Percentiles rank a stretch among this genome's conserved stretches.
phyloP scores from a whole-genome alignment of 148 eudicot species.

The Mesembryanthemum crystallinum region DNA sequence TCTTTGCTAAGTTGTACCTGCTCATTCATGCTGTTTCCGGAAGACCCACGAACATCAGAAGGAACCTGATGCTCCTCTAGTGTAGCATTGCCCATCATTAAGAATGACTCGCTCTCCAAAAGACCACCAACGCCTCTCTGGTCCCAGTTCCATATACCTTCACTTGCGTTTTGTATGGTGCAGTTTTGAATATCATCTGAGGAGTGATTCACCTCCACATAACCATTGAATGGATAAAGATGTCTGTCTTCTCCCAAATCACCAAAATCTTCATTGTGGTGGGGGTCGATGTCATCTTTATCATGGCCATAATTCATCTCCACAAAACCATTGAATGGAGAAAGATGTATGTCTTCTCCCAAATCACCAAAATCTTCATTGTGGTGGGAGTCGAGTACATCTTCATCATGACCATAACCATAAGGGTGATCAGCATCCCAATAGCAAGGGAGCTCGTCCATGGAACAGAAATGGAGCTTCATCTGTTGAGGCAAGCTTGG shows the following conservation, averaged over 20 bases:
- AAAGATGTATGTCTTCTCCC: constrained; percentile 1
- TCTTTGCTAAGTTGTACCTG: constrained; percentile 1
- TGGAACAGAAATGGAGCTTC: constrained; percentile 57
- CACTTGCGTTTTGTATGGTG: constrained; percentile 10
- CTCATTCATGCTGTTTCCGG: neutral
- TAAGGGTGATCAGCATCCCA: constrained; percentile 11
- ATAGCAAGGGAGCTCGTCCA: constrained; percentile 90
- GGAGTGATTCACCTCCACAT: neutral
- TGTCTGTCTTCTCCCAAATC: neutral
- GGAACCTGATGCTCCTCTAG: constrained; percentile 14
- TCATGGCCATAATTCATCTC: constrained; percentile 19
- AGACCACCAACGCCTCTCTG: neutral
- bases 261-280: constrained; percentile 13
- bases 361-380: constrained; percentile 8
- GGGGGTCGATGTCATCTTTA: constrained; percentile 31
- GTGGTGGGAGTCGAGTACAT: constrained; percentile 18
- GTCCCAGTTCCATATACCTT: constrained; percentile 10
- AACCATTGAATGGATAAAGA: neutral
- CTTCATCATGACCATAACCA: constrained; percentile 31
- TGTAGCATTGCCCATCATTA: neutral
- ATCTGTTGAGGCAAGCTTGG: constrained; percentile 71
- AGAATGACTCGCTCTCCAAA: neutral
- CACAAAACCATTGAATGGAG: neutral
- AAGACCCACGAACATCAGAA: constrained; percentile 9
- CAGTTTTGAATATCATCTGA: constrained; percentile 12